Evolutionary conservation across 2,329 filamentous ascomycete genomes (phyloP).

Genomic region (Ascochyta lentis): DNA sequence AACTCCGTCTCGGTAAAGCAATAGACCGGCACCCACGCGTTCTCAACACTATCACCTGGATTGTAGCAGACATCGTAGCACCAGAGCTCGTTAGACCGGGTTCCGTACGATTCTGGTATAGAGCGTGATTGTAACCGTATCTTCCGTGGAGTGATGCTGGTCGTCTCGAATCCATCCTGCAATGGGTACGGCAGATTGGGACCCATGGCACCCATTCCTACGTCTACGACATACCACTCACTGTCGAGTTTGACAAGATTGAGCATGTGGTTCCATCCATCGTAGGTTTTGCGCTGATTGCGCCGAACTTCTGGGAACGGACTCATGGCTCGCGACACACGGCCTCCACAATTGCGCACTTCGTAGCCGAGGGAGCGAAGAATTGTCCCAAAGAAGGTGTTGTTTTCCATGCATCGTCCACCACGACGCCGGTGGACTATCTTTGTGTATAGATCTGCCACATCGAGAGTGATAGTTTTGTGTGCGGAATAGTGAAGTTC

Average conservation of each 20-base stretch:
- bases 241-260: constrained; percentile 44
- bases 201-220: constrained; percentile 42
- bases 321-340: constrained; percentile 23
- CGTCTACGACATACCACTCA: constrained; percentile 40
- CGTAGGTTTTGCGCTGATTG: constrained; percentile 18
- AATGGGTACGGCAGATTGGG: constrained; percentile 20
- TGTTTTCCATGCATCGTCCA: constrained; percentile 66
- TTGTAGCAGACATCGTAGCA: constrained; percentile 22
- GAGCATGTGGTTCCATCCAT: constrained; percentile 48
- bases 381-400: constrained; percentile 57
- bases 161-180: constrained; percentile 18
- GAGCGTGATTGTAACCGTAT: constrained; percentile 17
- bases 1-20: constrained; percentile 32
- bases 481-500: constrained; percentile 46
- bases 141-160: constrained; percentile 16
- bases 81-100: constrained; percentile 14
- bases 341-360: constrained; percentile 29
- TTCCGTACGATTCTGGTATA: constrained; percentile 22
- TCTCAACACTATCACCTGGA: background rate
- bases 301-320: constrained; percentile 17
- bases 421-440: constrained; percentile 53
- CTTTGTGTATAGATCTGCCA: constrained; percentile 56
- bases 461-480: constrained; percentile 53
- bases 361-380: constrained; percentile 58
- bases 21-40: constrained; percentile 17